A percentile compares a stretch with the other conserved stretches of the same genome.
These are phyloP conservation scores for Eucalyptus erythrocorys DNA, from an alignment of 345 rosid genomes.

Conservation along the genomic window DNA sequence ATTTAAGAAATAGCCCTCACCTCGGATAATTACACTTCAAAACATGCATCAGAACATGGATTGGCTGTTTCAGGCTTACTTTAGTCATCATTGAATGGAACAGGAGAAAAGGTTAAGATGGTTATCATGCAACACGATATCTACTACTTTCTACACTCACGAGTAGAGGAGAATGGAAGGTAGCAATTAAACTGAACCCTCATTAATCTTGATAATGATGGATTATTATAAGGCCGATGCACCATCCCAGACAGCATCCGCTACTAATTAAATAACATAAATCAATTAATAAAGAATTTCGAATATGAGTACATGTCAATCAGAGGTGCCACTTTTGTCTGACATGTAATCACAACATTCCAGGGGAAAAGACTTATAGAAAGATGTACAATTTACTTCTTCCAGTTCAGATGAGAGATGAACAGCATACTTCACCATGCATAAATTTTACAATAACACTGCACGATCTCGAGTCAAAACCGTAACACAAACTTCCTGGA, in stretches of 20 bases:
- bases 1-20: not conserved
- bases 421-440: not conserved
- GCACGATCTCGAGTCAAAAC: not conserved
- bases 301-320: not conserved
- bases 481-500: not conserved
- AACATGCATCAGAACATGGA: not conserved
- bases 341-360: not conserved
- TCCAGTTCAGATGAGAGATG: not conserved
- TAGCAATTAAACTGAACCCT: not conserved
- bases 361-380: not conserved
- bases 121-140: not conserved
- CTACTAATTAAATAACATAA: not conserved
- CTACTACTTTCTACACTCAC: not conserved
- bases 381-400: not conserved
- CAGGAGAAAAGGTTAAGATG: not conserved
- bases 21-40: not conserved
- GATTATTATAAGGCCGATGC: not conserved
- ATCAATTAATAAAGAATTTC: not conserved
- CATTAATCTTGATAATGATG: not conserved
- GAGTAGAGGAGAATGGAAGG: not conserved
- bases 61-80: too few relatives aligned
- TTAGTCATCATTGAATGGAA: too few relatives aligned
- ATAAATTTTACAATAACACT: not conserved
- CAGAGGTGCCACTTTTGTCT: not conserved
- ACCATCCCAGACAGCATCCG: not conserved